Conservation (phyloP, 2,329 filamentous ascomycete genomes). For the Sarocladiaceae sp. region DNA sequence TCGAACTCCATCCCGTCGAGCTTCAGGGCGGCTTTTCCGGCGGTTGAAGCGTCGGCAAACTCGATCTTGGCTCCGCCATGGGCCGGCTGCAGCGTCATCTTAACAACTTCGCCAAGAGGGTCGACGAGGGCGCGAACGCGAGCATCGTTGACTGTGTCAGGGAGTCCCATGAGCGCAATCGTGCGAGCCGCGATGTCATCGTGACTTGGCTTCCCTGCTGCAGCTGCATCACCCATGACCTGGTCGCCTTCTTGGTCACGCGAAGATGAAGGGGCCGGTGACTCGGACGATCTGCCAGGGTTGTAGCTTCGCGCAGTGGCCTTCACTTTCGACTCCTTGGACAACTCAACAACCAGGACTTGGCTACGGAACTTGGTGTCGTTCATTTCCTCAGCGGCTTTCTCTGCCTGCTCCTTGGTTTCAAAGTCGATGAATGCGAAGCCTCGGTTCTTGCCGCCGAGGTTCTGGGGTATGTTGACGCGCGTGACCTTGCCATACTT, state of each 20-base stretch:
- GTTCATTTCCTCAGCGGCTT: slow-evolving; percentile 62
- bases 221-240: slow-evolving; percentile 26
- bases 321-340: slow-evolving; percentile 50
- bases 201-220: slow-evolving; percentile 29
- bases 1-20: slow-evolving; percentile 51
- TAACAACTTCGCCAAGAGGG: slow-evolving; percentile 62
- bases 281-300: slow-evolving; percentile 23
- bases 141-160: slow-evolving; percentile 87
- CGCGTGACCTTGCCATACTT: slow-evolving; percentile 70
- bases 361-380: slow-evolving; percentile 63
- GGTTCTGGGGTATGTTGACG: slow-evolving; percentile 63
- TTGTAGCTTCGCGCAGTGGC: slow-evolving; percentile 41
- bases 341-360: slow-evolving; percentile 60
- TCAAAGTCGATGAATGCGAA: slow-evolving; percentile 75
- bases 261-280: slow-evolving; percentile 26
- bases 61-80: slow-evolving; percentile 85
- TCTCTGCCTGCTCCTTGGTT: slow-evolving; percentile 60
- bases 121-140: slow-evolving; percentile 70
- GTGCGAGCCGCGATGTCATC: slow-evolving; percentile 59
- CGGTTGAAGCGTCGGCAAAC: slow-evolving; percentile 61
- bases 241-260: slow-evolving; percentile 30
- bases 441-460: slow-evolving; percentile 65
- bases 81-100: slow-evolving; percentile 72
- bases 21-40: slow-evolving; percentile 63
- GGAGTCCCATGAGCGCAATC: slow-evolving; percentile 75